Evolutionary conservation across 129 eudicot genomes (phyloP).

Genomic region (Flaveria ramosissima): DNA sequence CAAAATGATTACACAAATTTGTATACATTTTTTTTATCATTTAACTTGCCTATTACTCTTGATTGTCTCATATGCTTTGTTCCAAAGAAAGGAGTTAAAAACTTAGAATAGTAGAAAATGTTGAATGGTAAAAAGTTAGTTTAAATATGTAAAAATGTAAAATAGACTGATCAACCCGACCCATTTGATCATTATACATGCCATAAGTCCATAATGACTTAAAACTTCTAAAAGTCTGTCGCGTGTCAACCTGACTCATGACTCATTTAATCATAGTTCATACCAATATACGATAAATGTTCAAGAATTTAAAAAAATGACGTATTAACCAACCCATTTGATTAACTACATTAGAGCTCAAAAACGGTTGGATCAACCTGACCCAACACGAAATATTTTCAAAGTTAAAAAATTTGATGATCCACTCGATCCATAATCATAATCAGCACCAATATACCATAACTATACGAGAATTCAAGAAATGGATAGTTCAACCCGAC

Average conservation of each 20-base stretch:
- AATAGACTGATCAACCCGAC: neutral
- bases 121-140: neutral
- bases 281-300: too few species aligned
- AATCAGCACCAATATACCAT: neutral
- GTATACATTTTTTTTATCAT: slow-evolving; percentile 17
- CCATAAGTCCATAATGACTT: neutral
- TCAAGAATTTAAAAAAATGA: too few species aligned
- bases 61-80: slow-evolving; percentile 36
- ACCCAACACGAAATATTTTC: too few species aligned
- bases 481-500: neutral
- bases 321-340: neutral
- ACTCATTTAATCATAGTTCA: neutral
- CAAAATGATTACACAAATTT: slow-evolving; percentile 26
- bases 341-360: neutral
- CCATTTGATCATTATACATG: neutral
- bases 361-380: neutral
- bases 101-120: neutral
- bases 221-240: neutral
- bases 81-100: slow-evolving; percentile 11
- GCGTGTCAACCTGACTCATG: neutral
- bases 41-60: slow-evolving; percentile 51
- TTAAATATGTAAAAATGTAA: neutral
- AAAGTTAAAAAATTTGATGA: too few species aligned
- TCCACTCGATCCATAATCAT: too few species aligned
- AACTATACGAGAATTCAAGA: neutral